Base-by-base conservation (phyloP, 306 rosid genomes). In the Quercus wislizeni region DNA sequence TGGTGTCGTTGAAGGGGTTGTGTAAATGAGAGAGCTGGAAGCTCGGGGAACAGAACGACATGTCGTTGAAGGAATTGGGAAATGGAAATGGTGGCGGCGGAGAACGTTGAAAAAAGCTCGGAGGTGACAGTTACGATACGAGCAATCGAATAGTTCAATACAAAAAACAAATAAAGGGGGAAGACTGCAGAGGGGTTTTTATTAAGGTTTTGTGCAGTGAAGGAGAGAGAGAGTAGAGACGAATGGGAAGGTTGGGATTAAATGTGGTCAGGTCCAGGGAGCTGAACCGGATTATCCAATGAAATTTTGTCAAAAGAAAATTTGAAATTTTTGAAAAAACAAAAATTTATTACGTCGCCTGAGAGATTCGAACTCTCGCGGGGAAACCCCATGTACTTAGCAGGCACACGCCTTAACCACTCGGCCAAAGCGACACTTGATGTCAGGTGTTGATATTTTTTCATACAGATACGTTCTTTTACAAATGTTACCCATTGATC, bases 351-450 rank as follows among this genome's bases (percentile, higher is more conserved):
- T 4, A 0, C 92, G 92, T 82, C 91, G 89, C 93, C 91, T 87
- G 93, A 89, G 97, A 91, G 97, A 91, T 91, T 91, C 94, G 92
- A 91, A 91, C 92, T 91, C 97, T 89, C 91, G 93, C 93, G 97
- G 97, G 92, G 97, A 89, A 86, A 91, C 92, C 92, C 89, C 93
- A 86, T 87, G 97, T 86, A 90, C 94, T 92, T 87, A 87, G 91
- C 97, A 92, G 94, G 94, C 97, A 90, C 94, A 92, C 93, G 93
- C 92, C 93, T 90, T 90, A 90, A 89, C 97, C 97, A 90, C 93
- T 92, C 95, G 95, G 94, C 97, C 97, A 92, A 92, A 92, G 95
- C 93, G 93, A 84, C 94, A 0, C 0, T 0, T 64, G 5, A 1
- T 54, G 3, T 4, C 0, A 41, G 0, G 1, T 12, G 0, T 0